Conservation (phyloP, 1,139 yeast genomes). For the Geotrichum armillariae region DNA sequence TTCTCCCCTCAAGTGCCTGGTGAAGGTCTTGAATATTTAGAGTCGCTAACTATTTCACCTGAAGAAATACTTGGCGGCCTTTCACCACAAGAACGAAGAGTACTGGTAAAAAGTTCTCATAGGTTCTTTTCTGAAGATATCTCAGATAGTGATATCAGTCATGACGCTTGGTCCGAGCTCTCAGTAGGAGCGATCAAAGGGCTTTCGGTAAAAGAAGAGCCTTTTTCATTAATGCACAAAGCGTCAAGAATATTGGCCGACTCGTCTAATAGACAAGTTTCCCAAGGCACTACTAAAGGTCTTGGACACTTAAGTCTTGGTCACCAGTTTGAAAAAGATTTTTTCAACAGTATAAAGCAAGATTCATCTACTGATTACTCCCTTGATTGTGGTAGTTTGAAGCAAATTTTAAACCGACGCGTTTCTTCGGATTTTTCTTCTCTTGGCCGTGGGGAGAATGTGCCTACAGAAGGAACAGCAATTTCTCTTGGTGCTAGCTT, state of each 20-base stretch:
- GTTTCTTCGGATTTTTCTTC: not conserved
- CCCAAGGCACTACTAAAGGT: not conserved
- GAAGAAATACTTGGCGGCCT: constrained; percentile 4
- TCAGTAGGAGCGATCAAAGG: not conserved
- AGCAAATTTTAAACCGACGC: not conserved
- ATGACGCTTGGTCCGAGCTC: not conserved
- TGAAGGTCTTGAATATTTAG: not conserved
- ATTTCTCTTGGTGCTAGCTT: not conserved
- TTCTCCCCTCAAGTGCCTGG: no score
- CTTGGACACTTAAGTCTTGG: not conserved
- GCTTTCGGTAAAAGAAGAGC: not conserved
- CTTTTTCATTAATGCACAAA: not conserved
- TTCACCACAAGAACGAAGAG: constrained; percentile 3
- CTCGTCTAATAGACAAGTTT: not conserved
- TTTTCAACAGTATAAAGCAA: not conserved
- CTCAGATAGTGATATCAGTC: not conserved
- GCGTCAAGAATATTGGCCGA: not conserved
- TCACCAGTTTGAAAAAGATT: not conserved
- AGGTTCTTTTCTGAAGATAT: not conserved
- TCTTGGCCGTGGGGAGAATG: not conserved
- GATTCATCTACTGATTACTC: not conserved
- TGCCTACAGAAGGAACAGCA: not conserved
- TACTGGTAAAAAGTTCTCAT: not conserved
- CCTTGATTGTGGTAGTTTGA: not conserved
- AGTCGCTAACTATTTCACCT: constrained; percentile 1